phyloP scores from a whole-genome alignment of 768 basidiomycete species.

The Rhizopogon salebrosus region DNA sequence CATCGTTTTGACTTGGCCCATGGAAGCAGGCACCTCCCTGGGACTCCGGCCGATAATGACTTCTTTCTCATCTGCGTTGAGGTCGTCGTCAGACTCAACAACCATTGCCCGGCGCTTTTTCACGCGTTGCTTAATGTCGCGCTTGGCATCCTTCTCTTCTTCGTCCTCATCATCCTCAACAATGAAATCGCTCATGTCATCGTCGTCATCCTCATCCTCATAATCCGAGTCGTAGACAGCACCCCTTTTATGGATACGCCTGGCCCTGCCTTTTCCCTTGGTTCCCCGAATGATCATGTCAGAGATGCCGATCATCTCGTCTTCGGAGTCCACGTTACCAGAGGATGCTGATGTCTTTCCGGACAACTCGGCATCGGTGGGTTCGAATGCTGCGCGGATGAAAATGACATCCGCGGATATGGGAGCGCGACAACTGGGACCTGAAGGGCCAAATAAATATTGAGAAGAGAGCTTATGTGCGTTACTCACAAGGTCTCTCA shows the following conservation, averaged over 20 bases:
- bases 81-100: slow-evolving; percentile 41
- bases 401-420: slow-evolving; percentile 48
- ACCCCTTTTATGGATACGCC: slow-evolving; percentile 14
- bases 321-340: slow-evolving; percentile 25
- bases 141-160: slow-evolving; percentile 43
- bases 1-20: slow-evolving; percentile 38
- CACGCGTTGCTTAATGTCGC: slow-evolving; percentile 32
- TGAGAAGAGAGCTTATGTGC: neutral
- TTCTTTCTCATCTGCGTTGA: slow-evolving; percentile 36
- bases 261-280: slow-evolving; percentile 20
- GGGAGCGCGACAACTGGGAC: slow-evolving; percentile 57
- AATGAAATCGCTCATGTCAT: slow-evolving; percentile 48
- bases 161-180: slow-evolving; percentile 49
- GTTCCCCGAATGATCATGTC: slow-evolving; percentile 7
- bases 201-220: slow-evolving; percentile 34
- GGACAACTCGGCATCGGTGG: slow-evolving; percentile 41
- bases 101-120: slow-evolving; percentile 35
- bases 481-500: slow-evolving; percentile 46
- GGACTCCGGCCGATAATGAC: slow-evolving; percentile 33
- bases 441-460: slow-evolving; percentile 21
- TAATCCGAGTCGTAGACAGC: slow-evolving; percentile 23
- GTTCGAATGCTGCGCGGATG: slow-evolving; percentile 54
- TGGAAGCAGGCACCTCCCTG: slow-evolving; percentile 22
- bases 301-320: slow-evolving; percentile 26
- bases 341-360: neutral